These are phyloP conservation scores for Laburnicola sp. DNA, from an alignment of 2,329 filamentous ascomycete species.

Conservation along the genomic window DNA sequence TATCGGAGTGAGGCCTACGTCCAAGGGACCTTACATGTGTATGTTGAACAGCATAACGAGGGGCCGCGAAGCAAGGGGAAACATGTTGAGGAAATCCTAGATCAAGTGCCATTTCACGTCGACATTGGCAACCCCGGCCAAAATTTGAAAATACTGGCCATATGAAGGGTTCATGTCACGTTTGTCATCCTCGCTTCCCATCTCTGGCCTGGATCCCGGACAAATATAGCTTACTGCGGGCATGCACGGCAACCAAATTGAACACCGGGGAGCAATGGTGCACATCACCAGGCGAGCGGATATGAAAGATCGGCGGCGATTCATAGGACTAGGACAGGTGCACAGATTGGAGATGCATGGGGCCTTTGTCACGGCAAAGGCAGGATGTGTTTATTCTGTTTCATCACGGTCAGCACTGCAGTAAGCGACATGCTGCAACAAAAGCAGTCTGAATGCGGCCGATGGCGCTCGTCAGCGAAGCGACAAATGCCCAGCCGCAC, in stretches of 20 bases:
- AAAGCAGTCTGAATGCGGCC: neutral
- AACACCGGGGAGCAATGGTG: no score
- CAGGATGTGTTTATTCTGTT: neutral
- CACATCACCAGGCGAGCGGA: no score
- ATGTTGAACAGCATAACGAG: no score
- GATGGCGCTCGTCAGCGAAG: slow-evolving; percentile 1
- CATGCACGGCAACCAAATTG: slow-evolving; percentile 6
- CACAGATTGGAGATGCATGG: neutral
- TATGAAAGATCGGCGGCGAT: slow-evolving; percentile 3
- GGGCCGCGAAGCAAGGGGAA: no score
- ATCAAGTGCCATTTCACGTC: slow-evolving; percentile 31
- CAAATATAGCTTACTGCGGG: no score
- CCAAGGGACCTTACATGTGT: no score
- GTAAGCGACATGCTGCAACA: no score
- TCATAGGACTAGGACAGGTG: neutral
- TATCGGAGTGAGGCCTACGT: no score
- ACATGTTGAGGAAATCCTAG: slow-evolving; percentile 30
- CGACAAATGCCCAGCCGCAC: neutral
- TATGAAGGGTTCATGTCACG: no score
- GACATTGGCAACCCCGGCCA: slow-evolving; percentile 34
- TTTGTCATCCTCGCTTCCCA: no score
- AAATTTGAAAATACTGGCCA: slow-evolving; percentile 14
- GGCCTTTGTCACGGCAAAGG: neutral
- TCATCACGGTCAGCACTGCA: neutral
- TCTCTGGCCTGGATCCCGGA: no score